Base-by-base conservation (phyloP, 495 filamentous ascomycete genomes). In the Hyphodiscus hymeniophilus region DNA sequence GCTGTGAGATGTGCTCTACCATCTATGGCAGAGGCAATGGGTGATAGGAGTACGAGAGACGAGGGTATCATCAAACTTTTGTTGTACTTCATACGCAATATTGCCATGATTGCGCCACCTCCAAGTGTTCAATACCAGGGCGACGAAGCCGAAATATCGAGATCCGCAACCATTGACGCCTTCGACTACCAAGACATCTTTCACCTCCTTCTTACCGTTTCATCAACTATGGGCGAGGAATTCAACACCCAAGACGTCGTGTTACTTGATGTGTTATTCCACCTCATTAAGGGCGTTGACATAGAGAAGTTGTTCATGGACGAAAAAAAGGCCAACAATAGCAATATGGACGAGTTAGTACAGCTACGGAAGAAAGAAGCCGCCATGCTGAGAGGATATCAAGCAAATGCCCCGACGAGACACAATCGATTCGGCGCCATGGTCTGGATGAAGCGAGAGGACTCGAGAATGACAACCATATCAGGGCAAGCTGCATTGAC, bases 391-490 rank as follows among this genome's bases (percentile, higher is more conserved):
- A 76, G 82, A 50, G 76, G 81, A 41, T 86, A 94, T 58, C 78
- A 80, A 30, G 84, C 81, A 54, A 82, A 83, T 55, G 86, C 85
- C 5, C 88, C 89, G 2, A 89, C 89, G 6, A 69, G 94, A 30
- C 94, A 99, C 62, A 94, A 89, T 52, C 75, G 94, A 43, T 99
- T 96, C 60, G 94, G 94, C 1, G 94, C 89, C 12, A 95, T 96
- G 83, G 82, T 95, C 16, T 97, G 94, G 92, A 80, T 99, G 33
- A 88, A 96, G 66, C 74, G 87, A 42, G 84, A 85, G 45, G 86
- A 92, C 59, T 70, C 74, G 7, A 87, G 84, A 55, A 71, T 91
- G 38, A 81, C 85, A 5, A 91, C 89, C 0, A 80, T 99, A 2
- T 87, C 87, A 2, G 94, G 94, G 7, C 94, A 97, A 61, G 80